Conservation (phyloP, 805 yeast genomes). For the Teunomyces panamensis region DNA sequence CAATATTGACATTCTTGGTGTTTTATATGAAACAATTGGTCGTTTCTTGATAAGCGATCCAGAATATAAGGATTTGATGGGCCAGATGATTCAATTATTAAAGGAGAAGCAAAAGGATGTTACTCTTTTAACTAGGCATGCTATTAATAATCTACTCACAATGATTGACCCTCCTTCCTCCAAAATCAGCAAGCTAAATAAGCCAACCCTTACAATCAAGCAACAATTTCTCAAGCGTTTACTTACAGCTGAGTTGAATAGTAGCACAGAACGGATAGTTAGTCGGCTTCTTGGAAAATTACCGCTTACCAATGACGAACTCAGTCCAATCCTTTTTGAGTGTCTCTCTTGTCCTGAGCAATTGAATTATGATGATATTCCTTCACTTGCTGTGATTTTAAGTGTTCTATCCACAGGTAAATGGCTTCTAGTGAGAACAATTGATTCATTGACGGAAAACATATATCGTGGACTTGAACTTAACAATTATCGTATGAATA, state of each 20-base stretch:
- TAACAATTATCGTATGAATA: slow-evolving; percentile 56
- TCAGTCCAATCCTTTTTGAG: slow-evolving; percentile 28
- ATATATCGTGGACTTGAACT: slow-evolving; percentile 63
- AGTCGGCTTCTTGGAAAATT: slow-evolving; percentile 37
- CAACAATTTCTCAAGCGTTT: slow-evolving; percentile 41
- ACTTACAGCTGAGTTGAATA: slow-evolving; percentile 49
- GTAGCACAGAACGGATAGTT: slow-evolving; percentile 21
- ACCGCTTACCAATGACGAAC: slow-evolving; percentile 43
- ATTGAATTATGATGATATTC: slow-evolving; percentile 55
- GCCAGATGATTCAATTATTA: slow-evolving; percentile 58
- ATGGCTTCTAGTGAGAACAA: slow-evolving; percentile 40
- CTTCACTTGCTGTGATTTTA: slow-evolving; percentile 22
- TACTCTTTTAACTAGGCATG: slow-evolving; percentile 50
- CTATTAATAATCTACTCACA: slow-evolving; percentile 54
- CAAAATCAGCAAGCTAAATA: slow-evolving; percentile 26
- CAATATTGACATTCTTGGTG: slow-evolving; percentile 65
- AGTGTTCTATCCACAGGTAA: slow-evolving; percentile 48
- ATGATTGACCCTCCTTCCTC: slow-evolving; percentile 55
- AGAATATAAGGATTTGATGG: slow-evolving; percentile 58
- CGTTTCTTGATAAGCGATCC: slow-evolving; percentile 55
- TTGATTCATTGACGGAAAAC: slow-evolving; percentile 67
- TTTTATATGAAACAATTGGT: slow-evolving; percentile 76
- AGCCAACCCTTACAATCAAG: slow-evolving; percentile 17
- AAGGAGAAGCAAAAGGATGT: slow-evolving; percentile 48
- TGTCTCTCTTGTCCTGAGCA: slow-evolving; percentile 60